Evolutionary conservation across 2,329 filamentous ascomycete genomes (phyloP), one percentile per base, ranked within the genome.

Genomic region (Alternaria novae-zelandiae): DNA sequence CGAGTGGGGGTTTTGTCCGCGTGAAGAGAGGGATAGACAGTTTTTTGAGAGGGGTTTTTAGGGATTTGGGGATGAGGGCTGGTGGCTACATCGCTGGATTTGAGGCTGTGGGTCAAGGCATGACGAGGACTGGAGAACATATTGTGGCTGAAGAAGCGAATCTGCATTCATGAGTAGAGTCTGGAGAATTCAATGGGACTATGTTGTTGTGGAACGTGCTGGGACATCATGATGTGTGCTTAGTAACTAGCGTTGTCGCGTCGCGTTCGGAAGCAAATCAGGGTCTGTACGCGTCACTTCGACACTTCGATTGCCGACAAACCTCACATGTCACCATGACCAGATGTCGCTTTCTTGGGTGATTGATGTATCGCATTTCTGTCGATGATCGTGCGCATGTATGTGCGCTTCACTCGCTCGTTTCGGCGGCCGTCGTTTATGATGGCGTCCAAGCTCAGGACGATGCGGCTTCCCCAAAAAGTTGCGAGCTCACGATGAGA

Each of bases 351-450:
- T 5, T 36, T 15, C 32, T 36, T 13, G 30, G 4, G 13, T 8
- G 9, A 15, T 1, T 15, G 13, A 36, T 36, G 30, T 9, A 8
- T 36, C 7, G 13, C 13, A 15, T 36, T 15, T 1, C 13, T 36
- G 6, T 8, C 30, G 7, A 15, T 1, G 6, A 32, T 32, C 30
- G 30, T 4, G 13, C 30, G 30, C 13, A 15, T 15, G 6, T 15
- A 32, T 32, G 6, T 15, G 30, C 13, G 30, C 30, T 32, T 15
- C 6, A 15, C 4, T 15, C 30, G 13, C 6, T 32, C 6, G 13
- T 32, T 8, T 2, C 6, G 0, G 8, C 1, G 4, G 13, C 1
- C 30, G 7, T 0, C 3, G 30, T 15, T 36, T 1, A n/a, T 36
- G 15, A 9, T 8, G 32, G 8, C 32, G 13, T n/a, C 7, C 13